Evolutionary conservation across 495 filamentous ascomycete genomes (phyloP).

Genomic region (Xylaria acuta): DNA sequence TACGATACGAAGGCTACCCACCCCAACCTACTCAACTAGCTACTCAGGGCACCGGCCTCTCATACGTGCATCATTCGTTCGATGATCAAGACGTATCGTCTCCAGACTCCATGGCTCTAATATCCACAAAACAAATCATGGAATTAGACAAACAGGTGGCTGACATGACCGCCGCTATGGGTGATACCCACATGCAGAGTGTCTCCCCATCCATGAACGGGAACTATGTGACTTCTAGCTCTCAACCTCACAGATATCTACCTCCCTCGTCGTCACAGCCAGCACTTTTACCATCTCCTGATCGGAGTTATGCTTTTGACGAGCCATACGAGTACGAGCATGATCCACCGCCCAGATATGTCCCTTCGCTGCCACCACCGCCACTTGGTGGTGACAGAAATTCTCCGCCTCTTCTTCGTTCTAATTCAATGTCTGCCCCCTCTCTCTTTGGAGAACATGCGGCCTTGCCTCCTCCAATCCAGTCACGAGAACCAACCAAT

Average conservation of each 20-base stretch:
- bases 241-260: conserved; percentile 24
- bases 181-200: conserved; percentile 38
- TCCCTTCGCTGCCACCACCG: conserved; percentile 35
- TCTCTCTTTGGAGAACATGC: conserved; percentile 32
- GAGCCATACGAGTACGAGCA: conserved; percentile 20
- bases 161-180: conserved; percentile 41
- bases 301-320: conserved; percentile 3
- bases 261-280: conserved; percentile 40
- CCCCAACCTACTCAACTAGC: conserved; percentile 5
- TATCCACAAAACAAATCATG: conserved; percentile 55
- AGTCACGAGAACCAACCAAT: conserved; percentile 23
- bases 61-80: conserved; percentile 44
- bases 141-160: conserved; percentile 44
- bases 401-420: conserved; percentile 10
- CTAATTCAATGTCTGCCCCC: conserved; percentile 22
- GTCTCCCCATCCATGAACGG: neutral
- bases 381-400: conserved; percentile 15
- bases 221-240: conserved; percentile 32
- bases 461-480: conserved; percentile 8
- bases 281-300: conserved; percentile 27
- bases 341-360: conserved; percentile 38
- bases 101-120: conserved; percentile 43
- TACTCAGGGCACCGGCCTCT: conserved; percentile 32
- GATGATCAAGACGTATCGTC: conserved; percentile 40
- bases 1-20: conserved; percentile 37